phyloP scores from a whole-genome alignment of 2,329 filamentous ascomycete species.

The Aspergillus flavus region DNA sequence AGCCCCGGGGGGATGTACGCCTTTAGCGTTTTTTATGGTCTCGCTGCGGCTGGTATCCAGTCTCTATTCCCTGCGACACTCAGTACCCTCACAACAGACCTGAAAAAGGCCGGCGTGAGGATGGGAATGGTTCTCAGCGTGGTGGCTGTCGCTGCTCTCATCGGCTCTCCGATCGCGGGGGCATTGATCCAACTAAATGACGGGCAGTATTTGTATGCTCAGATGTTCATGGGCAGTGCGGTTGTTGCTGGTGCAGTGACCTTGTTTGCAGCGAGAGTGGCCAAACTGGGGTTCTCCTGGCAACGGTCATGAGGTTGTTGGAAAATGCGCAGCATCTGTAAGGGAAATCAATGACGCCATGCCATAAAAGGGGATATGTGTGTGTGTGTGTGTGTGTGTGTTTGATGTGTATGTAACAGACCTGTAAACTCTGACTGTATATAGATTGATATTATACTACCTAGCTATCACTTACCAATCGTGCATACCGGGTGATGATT shows the following conservation, averaged over 20 bases:
- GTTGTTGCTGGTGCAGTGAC: constrained; percentile 49
- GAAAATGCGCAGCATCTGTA: neutral
- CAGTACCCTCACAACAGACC: constrained; percentile 56
- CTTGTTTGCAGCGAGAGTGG: constrained; percentile 45
- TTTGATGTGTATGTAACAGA: neutral
- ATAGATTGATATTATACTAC: neutral
- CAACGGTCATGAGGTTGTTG: constrained; percentile 32
- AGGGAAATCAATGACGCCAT: neutral
- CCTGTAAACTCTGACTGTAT: neutral
- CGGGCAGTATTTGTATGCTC: constrained; percentile 54
- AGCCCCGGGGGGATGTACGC: constrained; percentile 57
- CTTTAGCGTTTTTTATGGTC: constrained; percentile 66
- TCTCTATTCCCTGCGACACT: constrained; percentile 66
- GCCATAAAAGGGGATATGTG: too few species aligned
- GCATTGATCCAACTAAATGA: constrained; percentile 50
- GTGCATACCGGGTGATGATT: neutral
- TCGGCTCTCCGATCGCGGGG: constrained; percentile 59
- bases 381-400: too few species aligned
- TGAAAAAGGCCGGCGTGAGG: constrained; percentile 58
- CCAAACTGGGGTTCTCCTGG: constrained; percentile 40
- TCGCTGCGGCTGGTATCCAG: constrained; percentile 66
- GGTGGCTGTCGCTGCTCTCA: constrained; percentile 56
- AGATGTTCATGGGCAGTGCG: constrained; percentile 53
- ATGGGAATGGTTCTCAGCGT: constrained; percentile 60
- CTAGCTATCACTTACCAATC: neutral